phyloP scores from a whole-genome alignment of 768 basidiomycete genomes.

The Galerina marginata region DNA sequence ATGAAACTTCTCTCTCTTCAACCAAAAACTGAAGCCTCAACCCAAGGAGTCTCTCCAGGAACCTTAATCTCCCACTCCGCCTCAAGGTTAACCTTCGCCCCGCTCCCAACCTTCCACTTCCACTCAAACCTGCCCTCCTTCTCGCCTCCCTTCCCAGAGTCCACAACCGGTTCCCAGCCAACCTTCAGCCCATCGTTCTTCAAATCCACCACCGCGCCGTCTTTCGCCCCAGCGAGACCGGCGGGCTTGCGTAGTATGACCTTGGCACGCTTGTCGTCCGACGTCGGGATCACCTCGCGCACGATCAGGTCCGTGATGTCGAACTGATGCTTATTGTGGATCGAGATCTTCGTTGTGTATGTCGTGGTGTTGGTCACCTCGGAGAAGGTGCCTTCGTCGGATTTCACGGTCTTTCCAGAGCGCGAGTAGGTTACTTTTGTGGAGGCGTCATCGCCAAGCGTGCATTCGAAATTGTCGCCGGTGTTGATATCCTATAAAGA shows the following conservation, averaged over 20 bases:
- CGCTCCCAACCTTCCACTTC: constrained; percentile 49
- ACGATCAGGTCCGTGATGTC: constrained; percentile 49
- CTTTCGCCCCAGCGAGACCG: constrained; percentile 50
- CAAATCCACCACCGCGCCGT: constrained; percentile 41
- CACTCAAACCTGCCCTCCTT: constrained; percentile 65
- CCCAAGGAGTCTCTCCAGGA: constrained; percentile 27
- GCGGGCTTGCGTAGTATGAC: constrained; percentile 53
- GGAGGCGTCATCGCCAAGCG: constrained; percentile 53
- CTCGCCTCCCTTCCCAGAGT: constrained; percentile 50
- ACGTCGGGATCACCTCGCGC: constrained; percentile 51
- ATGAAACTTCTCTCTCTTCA: too few species aligned
- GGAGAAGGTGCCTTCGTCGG: constrained; percentile 45
- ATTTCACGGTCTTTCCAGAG: constrained; percentile 39
- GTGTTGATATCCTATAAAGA: constrained; percentile 49
- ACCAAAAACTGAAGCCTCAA: constrained; percentile 8
- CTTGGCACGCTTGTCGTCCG: constrained; percentile 45
- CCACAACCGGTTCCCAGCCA: constrained; percentile 40
- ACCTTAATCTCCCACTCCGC: constrained; percentile 59
- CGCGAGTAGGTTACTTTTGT: constrained; percentile 52
- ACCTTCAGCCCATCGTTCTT: constrained; percentile 34
- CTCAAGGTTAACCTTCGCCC: constrained; percentile 47
- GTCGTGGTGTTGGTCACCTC: constrained; percentile 50
- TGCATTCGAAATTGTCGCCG: constrained; percentile 58
- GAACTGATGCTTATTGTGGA: constrained; percentile 56
- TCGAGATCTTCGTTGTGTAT: constrained; percentile 49